phyloP scores from a whole-genome alignment of 1,284 basidiomycete genomes.

The Rhodotorula sp. region DNA sequence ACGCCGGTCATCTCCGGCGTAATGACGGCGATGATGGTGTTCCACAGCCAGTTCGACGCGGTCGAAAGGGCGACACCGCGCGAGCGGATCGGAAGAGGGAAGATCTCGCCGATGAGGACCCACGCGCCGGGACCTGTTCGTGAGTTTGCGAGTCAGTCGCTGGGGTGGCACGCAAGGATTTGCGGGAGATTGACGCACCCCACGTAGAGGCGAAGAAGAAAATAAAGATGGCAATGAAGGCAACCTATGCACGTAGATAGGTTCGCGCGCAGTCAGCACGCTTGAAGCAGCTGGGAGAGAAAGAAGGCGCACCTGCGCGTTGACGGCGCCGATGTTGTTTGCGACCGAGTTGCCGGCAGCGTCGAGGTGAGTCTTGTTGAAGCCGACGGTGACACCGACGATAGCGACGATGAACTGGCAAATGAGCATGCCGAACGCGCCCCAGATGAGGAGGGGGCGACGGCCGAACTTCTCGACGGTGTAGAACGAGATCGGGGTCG shows the following conservation, averaged over 20 bases:
- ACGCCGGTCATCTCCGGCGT: conserved; percentile 40
- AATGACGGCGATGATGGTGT: conserved; percentile 48
- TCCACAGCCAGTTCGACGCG: conserved; percentile 53
- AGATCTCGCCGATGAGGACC: conserved; percentile 43
- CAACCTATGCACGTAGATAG: conserved; percentile 30
- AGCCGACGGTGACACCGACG: conserved; percentile 44
- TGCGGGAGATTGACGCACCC: conserved; percentile 29
- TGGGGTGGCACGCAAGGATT: too few relatives aligned
- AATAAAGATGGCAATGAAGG: conserved; percentile 49
- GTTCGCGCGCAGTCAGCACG: background rate
- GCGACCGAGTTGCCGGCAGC: conserved; percentile 33
- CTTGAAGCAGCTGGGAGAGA: background rate
- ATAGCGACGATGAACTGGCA: conserved; percentile 49
- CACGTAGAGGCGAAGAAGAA: conserved; percentile 47
- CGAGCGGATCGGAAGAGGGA: conserved; percentile 44
- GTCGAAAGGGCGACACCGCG: conserved; percentile 48
- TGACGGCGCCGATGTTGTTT: conserved; percentile 44
- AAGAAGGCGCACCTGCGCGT: conserved; percentile 29
- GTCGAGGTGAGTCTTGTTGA: conserved; percentile 34
- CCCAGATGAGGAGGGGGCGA: conserved; percentile 61
- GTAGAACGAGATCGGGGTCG: conserved; percentile 50
- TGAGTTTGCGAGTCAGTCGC: background rate
- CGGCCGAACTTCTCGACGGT: conserved; percentile 49
- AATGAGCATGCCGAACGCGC: conserved; percentile 67
- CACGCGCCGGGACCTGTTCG: conserved; percentile 41